Base-by-base conservation (phyloP, 2,329 filamentous ascomycete species). In the Myriosclerotinia curreyana region DNA sequence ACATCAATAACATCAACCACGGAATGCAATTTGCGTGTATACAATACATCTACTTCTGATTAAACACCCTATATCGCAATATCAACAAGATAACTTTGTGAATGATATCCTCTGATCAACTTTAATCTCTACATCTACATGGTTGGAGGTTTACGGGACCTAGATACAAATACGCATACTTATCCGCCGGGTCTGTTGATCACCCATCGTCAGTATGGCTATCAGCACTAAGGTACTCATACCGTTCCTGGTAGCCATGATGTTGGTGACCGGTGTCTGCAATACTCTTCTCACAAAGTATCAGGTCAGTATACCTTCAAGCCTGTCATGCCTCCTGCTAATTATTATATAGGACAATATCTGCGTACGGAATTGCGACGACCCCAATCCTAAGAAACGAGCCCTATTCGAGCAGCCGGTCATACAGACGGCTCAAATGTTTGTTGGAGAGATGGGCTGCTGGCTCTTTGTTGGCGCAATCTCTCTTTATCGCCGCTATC, bases 271-370 rank as follows among this genome's bases (percentile, higher is more conserved):
- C 31, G 94, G 94, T 68, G 92, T 96, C 67, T 96, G 92, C 82
- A 99, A 99, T 77, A 99, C 95, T 1, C 85, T 99, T 67, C 82
- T 99, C 73, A 97, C 94, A 71, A 99, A 99, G 76, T 97, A 93
- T 74, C 94, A 98, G 81, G 92, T 93, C 77, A 66, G 80, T 75
- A 52, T 66, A 60, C 56, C 55, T 31, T 31, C 22, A 49, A 28
- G 31, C 15, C 54, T 49, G 49, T 11, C 9, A 31, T 14, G 31
- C 25, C 49, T 31, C 50, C 20, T 40, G 42, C 72, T 69, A 71
- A 70, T 59, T 25, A 44, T 28, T 42, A 15, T 54, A 25, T 50
- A 92, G 91, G 95, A 99, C 76, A 96, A 96, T 81, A 92, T 97
- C 87, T 99, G 95, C 79, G 91, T 98, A 49, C 85, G 90, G 69